Evolutionary conservation across 495 filamentous ascomycete genomes (phyloP).

Genomic region (Penicillium goetzii): DNA sequence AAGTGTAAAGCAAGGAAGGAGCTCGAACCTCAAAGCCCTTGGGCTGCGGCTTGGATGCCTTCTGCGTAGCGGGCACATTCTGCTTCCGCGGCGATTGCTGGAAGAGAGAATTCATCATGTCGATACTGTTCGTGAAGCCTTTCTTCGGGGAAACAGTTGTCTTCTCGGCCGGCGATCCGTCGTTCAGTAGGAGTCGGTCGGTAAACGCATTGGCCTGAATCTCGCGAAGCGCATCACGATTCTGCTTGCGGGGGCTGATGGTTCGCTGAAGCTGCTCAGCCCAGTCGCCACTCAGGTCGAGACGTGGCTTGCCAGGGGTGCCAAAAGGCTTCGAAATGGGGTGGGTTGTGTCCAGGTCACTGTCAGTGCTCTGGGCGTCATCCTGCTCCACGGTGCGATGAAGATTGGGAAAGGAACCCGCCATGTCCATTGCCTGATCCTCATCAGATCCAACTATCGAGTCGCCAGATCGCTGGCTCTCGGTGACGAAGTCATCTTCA

Average conservation of each 20-base stretch:
- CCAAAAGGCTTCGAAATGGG: constrained; percentile 47
- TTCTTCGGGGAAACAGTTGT: constrained; percentile 47
- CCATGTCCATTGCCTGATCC: constrained; percentile 75
- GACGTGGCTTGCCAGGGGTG: constrained; percentile 63
- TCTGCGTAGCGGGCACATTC: constrained; percentile 39
- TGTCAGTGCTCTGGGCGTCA: constrained; percentile 45
- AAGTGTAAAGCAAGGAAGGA: constrained; percentile 43
- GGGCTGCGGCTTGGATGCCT: constrained; percentile 51
- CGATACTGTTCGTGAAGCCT: constrained; percentile 77
- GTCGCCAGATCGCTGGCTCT: constrained; percentile 59
- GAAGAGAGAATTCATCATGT: constrained; percentile 91
- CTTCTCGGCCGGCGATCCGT: constrained; percentile 39
- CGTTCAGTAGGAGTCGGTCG: constrained; percentile 39
- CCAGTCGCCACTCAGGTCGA: constrained; percentile 72
- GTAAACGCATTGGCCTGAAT: constrained; percentile 60
- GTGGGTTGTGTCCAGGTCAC: constrained; percentile 51
- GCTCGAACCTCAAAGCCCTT: constrained; percentile 76
- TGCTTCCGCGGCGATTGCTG: constrained; percentile 54
- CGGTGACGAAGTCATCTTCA: constrained; percentile 63
- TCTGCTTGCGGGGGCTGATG: constrained; percentile 85
- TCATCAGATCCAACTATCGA: constrained; percentile 72
- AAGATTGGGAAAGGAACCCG: constrained; percentile 68
- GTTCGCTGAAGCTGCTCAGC: constrained; percentile 88
- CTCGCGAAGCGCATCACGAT: constrained; percentile 68
- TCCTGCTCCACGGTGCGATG: constrained; percentile 70